Evolutionary conservation across 768 basidiomycete species (phyloP).

Genomic region (Basidioascus undulatus): DNA sequence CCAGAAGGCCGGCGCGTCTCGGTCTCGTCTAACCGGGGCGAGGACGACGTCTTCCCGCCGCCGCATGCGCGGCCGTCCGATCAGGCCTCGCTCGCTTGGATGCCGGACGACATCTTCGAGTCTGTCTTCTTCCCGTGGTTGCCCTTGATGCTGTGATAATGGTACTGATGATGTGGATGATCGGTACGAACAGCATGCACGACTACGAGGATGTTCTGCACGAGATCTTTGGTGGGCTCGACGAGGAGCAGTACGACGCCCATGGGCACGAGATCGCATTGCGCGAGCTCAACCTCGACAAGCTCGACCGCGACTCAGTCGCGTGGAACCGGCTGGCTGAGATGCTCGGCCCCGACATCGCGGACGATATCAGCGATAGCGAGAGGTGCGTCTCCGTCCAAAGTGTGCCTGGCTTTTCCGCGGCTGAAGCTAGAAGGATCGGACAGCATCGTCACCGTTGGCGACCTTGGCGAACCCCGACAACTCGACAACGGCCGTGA

Average conservation of each 20-base stretch:
- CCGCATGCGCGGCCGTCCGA: conserved; percentile 64
- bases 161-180: too few relatives aligned
- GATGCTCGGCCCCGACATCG: conserved; percentile 50
- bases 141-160: conserved; percentile 62
- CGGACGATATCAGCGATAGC: conserved; percentile 75
- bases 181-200: conserved; percentile 66
- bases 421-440: too few relatives aligned
- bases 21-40: conserved; percentile 15
- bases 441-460: conserved; percentile 69
- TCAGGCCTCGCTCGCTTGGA: conserved; percentile 25
- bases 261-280: not conserved
- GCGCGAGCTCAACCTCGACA: conserved; percentile 3
- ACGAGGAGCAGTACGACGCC: conserved; percentile 11
- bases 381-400: too few relatives aligned
- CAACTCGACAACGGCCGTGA: conserved; percentile 29
- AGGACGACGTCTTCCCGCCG: conserved; percentile 87
- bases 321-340: conserved; percentile 65
- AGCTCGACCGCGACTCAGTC: conserved; percentile 4
- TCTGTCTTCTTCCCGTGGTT: conserved; percentile 31
- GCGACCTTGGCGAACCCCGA: conserved; percentile 59
- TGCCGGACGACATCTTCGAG: conserved; percentile 6
- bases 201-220: conserved; percentile 90
- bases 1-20: conserved; percentile 5
- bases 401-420: too few relatives aligned
- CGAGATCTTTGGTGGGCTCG: conserved; percentile 31